A percentile compares a stretch with the other conserved stretches of the same genome.
Evolutionary conservation across 441 rosid species (phyloP).

Genomic region (Populus hybrid): DNA sequence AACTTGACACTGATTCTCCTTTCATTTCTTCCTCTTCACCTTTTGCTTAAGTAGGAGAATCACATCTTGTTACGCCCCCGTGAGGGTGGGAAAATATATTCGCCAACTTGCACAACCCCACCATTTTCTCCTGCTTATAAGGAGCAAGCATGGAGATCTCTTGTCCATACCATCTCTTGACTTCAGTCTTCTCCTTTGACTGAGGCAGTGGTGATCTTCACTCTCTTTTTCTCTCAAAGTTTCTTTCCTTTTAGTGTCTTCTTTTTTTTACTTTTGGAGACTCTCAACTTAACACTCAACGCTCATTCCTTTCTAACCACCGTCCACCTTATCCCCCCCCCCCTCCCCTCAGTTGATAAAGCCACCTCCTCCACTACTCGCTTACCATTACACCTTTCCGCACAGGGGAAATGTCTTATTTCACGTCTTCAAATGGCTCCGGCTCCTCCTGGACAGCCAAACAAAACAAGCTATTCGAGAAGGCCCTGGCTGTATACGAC

Average conservation of each 20-base stretch:
- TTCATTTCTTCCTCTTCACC: conserved; percentile 10
- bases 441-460: conserved; percentile 72
- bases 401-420: conserved; percentile 42
- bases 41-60: conserved; percentile 34
- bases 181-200: conserved; percentile 32
- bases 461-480: conserved; percentile 88
- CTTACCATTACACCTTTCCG: too few species aligned
- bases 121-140: conserved; percentile 45
- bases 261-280: conserved; percentile 5
- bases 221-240: conserved; percentile 5
- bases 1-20: conserved; percentile 31
- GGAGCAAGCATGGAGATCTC: conserved; percentile 36
- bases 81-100: not conserved
- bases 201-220: not conserved
- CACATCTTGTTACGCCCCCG: conserved; percentile 22
- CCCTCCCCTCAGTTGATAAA: too few species aligned
- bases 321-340: not conserved
- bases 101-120: conserved; percentile 54
- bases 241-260: conserved; percentile 13
- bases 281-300: not conserved
- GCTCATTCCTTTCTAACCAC: conserved; percentile 2
- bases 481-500: conserved; percentile 58
- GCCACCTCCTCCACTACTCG: not conserved
- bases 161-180: conserved; percentile 36
- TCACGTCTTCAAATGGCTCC: conserved; percentile 40